Conservation (phyloP, 768 basidiomycete genomes). For the Leccinum rimulosum region DNA sequence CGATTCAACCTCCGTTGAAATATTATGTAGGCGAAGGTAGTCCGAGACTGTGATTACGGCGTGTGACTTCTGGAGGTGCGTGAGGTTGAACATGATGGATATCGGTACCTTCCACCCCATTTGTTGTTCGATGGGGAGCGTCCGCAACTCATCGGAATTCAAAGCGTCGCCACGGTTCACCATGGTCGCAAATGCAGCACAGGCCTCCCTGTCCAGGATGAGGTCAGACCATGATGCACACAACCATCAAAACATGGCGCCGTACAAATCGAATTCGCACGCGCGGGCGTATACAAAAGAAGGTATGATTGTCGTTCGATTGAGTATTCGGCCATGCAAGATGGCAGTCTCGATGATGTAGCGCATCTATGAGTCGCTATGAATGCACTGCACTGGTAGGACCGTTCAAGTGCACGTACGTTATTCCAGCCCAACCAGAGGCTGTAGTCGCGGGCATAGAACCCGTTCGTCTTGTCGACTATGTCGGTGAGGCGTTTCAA, state of each 20-base stretch:
- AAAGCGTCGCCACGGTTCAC: conserved; percentile 45
- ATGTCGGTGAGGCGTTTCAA: background rate
- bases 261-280: conserved; percentile 38
- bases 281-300: conserved; percentile 46
- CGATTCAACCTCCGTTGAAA: conserved; percentile 32
- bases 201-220: conserved; percentile 28
- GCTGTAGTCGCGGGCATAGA: conserved; percentile 41
- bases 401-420: conserved; percentile 19
- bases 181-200: conserved; percentile 41
- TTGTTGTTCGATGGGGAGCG: conserved; percentile 35
- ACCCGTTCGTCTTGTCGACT: background rate
- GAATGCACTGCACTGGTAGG: background rate
- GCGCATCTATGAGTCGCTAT: conserved; percentile 34
- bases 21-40: conserved; percentile 40
- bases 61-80: conserved; percentile 36
- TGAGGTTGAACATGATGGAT: conserved; percentile 43
- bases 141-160: conserved; percentile 39
- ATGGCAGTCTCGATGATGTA: conserved; percentile 47
- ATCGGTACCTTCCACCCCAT: conserved; percentile 36
- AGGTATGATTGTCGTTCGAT: conserved; percentile 44
- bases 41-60: conserved; percentile 40
- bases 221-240: background rate
- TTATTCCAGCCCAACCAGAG: conserved; percentile 51
- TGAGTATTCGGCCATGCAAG: conserved; percentile 41
- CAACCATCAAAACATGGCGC: background rate